Conservation (phyloP, 1,284 basidiomycete genomes). For the Waitea zeae region DNA sequence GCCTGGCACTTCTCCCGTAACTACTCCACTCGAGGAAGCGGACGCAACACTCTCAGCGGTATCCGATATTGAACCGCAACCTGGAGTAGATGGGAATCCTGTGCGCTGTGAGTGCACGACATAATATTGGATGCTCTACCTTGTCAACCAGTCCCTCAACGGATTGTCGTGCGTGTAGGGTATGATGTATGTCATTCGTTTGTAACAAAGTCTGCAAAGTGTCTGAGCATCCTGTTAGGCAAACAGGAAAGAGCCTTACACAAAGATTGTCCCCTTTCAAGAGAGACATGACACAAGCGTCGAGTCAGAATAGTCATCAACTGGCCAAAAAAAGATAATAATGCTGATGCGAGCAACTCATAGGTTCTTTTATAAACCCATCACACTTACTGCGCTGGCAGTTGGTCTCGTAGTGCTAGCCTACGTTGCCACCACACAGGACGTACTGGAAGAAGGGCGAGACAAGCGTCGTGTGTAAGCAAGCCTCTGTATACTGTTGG, state of each 20-base stretch:
- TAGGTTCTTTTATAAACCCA: conserved; percentile 72
- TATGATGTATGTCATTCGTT: conserved; percentile 25
- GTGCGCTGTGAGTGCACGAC: conserved; percentile 8
- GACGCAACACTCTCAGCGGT: too few species aligned
- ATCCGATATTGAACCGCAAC: conserved; percentile 10
- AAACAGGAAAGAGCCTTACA: conserved; percentile 65
- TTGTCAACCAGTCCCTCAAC: conserved; percentile 1
- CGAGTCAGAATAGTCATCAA: conserved; percentile 31
- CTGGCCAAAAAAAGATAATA: conserved; percentile 6
- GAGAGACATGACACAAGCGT: conserved; percentile 66
- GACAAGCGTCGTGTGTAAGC: conserved; percentile 68
- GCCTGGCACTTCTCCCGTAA: too few species aligned
- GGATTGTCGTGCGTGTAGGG: conserved; percentile 15
- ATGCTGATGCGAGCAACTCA: conserved; percentile 1
- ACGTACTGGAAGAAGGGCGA: conserved; percentile 59
- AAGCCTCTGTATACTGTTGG: conserved; percentile 7
- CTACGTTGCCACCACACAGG: conserved; percentile 64
- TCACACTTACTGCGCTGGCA: conserved; percentile 55
- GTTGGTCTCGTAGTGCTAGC: conserved; percentile 47
- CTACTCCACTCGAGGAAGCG: too few species aligned
- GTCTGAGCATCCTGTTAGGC: conserved; percentile 26
- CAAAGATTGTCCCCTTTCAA: conserved; percentile 63
- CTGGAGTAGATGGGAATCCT: conserved; percentile 13
- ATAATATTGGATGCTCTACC: too few species aligned
- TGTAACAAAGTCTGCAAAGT: conserved; percentile 4